A percentile compares a stretch with the other conserved stretches of the same genome.
Conservation (phyloP, 371 early-diverging fungal genomes). For the Rhizopus sp. region DNA sequence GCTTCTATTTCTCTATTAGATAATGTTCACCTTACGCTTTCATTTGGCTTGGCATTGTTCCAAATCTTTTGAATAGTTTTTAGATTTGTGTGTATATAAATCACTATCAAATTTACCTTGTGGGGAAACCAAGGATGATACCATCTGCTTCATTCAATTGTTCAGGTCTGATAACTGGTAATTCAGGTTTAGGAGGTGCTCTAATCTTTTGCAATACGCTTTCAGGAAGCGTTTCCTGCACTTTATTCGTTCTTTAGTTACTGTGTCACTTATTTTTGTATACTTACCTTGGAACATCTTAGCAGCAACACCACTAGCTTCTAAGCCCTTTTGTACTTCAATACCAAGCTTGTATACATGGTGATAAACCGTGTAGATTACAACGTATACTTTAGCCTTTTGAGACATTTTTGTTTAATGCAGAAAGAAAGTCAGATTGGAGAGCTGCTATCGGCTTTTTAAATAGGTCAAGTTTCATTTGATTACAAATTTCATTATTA, state of each 20-base stretch:
- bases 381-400: constrained; percentile 54
- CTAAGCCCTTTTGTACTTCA: constrained; percentile 65
- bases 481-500: too few species aligned
- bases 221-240: constrained; percentile 64
- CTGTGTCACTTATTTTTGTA: not conserved
- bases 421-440: not conserved
- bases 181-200: constrained; percentile 57
- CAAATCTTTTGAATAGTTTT: constrained; percentile 22
- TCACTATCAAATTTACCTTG: constrained; percentile 15
- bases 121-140: constrained; percentile 55
- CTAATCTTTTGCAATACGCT: constrained; percentile 68
- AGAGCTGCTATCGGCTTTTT: not conserved
- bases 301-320: constrained; percentile 59
- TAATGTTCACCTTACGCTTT: constrained; percentile 24
- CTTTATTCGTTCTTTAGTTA: constrained; percentile 1
- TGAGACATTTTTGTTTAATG: constrained; percentile 16
- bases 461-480: too few species aligned
- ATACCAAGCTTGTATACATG: constrained; percentile 76
- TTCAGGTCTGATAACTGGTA: constrained; percentile 57
- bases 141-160: constrained; percentile 60
- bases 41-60: constrained; percentile 36
- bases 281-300: constrained; percentile 61
- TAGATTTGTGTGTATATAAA: too few species aligned
- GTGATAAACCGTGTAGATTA: constrained; percentile 73
- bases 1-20: not conserved